A percentile compares a stretch with the other conserved stretches of the same genome.
Evolutionary conservation across 108 stramenopile species (phyloP).

Genomic region (Skeletonema costatum): DNA sequence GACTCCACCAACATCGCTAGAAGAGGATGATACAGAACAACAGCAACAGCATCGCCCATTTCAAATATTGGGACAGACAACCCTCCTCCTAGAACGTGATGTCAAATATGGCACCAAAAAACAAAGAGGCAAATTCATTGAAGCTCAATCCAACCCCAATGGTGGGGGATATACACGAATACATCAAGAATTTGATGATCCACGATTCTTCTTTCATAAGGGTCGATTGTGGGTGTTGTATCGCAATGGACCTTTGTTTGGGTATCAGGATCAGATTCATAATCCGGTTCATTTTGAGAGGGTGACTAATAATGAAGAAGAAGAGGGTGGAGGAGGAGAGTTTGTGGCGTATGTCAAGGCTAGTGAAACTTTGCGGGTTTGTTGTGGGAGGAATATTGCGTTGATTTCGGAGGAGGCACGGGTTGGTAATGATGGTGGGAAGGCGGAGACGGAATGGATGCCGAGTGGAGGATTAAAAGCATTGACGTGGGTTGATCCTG

Average conservation of each 20-base stretch:
- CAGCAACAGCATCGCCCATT: constrained; percentile 26
- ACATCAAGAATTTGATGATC: constrained; percentile 76
- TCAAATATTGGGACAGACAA: constrained; percentile 62
- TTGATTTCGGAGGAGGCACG: constrained; percentile 53
- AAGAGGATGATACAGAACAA: not conserved
- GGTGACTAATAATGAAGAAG: not conserved
- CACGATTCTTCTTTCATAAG: constrained; percentile 74
- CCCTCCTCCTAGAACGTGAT: constrained; percentile 68
- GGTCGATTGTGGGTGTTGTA: constrained; percentile 72
- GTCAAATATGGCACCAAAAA: constrained; percentile 57
- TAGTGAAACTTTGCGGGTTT: constrained; percentile 75
- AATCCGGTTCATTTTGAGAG: constrained; percentile 70
- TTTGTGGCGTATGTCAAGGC: constrained; percentile 63
- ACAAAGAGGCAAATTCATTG: constrained; percentile 12
- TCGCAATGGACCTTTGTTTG: constrained; percentile 81
- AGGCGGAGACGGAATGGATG: constrained; percentile 8
- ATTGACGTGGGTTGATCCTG: constrained; percentile 89
- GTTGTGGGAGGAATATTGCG: constrained; percentile 90
- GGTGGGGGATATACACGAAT: constrained; percentile 10
- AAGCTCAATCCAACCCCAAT: too few relatives aligned
- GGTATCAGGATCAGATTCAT: constrained; percentile 84
- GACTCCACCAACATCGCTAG: not conserved
- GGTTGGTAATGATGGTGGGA: not conserved
- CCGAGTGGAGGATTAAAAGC: constrained; percentile 46
- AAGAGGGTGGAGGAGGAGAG: not conserved